These are phyloP conservation scores for Populus hybrid DNA, from an alignment of 441 rosid genomes.

Conservation along the genomic window DNA sequence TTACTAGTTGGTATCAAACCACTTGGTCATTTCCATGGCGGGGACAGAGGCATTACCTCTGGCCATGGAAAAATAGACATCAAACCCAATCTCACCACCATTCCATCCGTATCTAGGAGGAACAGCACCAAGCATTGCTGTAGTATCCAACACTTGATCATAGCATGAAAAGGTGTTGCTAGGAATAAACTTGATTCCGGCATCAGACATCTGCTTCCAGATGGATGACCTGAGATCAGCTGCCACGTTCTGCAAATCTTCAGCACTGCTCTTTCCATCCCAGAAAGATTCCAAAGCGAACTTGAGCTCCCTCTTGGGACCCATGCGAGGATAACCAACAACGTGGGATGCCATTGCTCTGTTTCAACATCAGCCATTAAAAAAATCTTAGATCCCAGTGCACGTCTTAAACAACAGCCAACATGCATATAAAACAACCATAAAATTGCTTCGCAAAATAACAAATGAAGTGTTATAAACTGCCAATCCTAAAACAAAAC, in stretches of 20 bases:
- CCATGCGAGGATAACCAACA: slow-evolving; percentile 99
- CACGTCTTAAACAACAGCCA: background rate
- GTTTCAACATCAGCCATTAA: slow-evolving; percentile 7
- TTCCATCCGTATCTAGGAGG: slow-evolving; percentile 80
- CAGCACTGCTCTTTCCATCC: slow-evolving; percentile 92
- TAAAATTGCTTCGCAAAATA: background rate
- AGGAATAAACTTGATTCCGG: slow-evolving; percentile 85
- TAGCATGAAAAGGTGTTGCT: slow-evolving; percentile 94
- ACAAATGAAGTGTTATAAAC: background rate
- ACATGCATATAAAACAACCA: background rate
- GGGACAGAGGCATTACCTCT: slow-evolving; percentile 97
- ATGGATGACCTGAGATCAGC: slow-evolving; percentile 79
- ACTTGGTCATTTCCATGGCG: slow-evolving; percentile 99
- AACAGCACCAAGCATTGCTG: slow-evolving; percentile 96
- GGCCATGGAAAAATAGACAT: slow-evolving; percentile 92
- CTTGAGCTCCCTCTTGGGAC: slow-evolving; percentile 97
- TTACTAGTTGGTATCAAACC: slow-evolving; percentile 99
- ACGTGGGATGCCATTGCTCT: slow-evolving; percentile 94
- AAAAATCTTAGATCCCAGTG: background rate
- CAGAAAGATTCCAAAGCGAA: slow-evolving; percentile 96
- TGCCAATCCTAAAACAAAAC: background rate
- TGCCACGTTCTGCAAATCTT: slow-evolving; percentile 76
- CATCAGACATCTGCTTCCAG: slow-evolving; percentile 88
- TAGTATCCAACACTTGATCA: slow-evolving; percentile 89
- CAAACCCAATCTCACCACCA: slow-evolving; percentile 83